Conservation (phyloP, 2,329 filamentous ascomycete genomes). For the Aspergillus versicolor region DNA sequence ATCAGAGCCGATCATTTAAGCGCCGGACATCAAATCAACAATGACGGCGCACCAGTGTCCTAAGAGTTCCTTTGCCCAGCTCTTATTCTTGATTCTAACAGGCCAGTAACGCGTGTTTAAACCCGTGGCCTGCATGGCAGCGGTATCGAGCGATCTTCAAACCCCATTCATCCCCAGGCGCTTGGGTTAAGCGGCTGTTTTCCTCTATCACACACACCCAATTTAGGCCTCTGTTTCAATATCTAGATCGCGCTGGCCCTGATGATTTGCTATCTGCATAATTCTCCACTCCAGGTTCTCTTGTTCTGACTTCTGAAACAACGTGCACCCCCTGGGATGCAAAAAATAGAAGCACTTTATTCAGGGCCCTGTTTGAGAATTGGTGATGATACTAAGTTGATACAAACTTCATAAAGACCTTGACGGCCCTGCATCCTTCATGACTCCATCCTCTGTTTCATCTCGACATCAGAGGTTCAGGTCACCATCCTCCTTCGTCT, state of each 20-base stretch:
- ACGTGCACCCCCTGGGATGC: slow-evolving; percentile 3
- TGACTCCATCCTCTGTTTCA: slow-evolving; percentile 8
- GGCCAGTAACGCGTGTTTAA: no score
- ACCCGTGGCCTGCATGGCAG: not conserved
- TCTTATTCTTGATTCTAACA: slow-evolving; percentile 8
- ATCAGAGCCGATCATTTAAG: slow-evolving; percentile 4
- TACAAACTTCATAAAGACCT: slow-evolving; percentile 15
- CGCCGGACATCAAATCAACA: not conserved
- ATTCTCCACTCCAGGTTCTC: slow-evolving; percentile 14
- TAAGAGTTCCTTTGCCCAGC: slow-evolving; percentile 3
- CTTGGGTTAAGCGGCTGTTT: slow-evolving; percentile 6
- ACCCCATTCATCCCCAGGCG: slow-evolving; percentile 1
- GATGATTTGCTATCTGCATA: slow-evolving; percentile 9
- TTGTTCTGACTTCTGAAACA: slow-evolving; percentile 12
- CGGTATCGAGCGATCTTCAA: slow-evolving; percentile 5
- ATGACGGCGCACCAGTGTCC: slow-evolving; percentile 5
- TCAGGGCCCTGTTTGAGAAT: slow-evolving; percentile 9
- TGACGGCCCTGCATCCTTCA: slow-evolving; percentile 3
- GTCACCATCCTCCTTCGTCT: not conserved
- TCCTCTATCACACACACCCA: slow-evolving; percentile 1
- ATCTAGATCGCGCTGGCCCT: slow-evolving; percentile 1
- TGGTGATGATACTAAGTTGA: slow-evolving; percentile 7
- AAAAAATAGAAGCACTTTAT: slow-evolving; percentile 18
- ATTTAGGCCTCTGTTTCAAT: slow-evolving; percentile 3
- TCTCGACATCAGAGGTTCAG: slow-evolving; percentile 10